phyloP scores from a whole-genome alignment of 2,329 filamentous ascomycete species.

The Dryadomyces sulphureus region DNA sequence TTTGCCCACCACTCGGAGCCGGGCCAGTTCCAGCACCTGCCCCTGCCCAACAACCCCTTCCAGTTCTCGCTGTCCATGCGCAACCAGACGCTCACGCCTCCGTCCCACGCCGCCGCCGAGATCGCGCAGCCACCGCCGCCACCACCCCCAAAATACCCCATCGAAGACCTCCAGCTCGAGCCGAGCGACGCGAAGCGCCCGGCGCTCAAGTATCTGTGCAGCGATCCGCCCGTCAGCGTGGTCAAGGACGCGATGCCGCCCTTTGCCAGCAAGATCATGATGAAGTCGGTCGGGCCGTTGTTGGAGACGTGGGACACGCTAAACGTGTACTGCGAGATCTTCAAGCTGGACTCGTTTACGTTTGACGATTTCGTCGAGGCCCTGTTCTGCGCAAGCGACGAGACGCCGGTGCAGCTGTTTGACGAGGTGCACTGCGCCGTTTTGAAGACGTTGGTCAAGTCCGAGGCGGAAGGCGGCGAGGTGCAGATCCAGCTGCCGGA shows the following conservation, averaged over 20 bases:
- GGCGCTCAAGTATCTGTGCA: conserved; percentile 60
- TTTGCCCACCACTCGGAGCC: conserved; percentile 17
- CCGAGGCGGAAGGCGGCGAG: conserved; percentile 61
- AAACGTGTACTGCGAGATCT: conserved; percentile 95
- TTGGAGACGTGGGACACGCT: conserved; percentile 93
- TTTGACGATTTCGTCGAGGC: conserved; percentile 93
- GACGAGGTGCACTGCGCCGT: conserved; percentile 86
- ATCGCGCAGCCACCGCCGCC: conserved; percentile 35
- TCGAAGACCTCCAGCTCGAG: conserved; percentile 78
- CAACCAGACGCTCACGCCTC: conserved; percentile 19
- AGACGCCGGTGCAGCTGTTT: conserved; percentile 68
- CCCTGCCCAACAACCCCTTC: conserved; percentile 30
- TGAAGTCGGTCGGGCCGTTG: conserved; percentile 72
- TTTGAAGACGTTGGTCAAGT: conserved; percentile 70
- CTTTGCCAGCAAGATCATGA: conserved; percentile 48
- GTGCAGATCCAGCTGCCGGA: conserved; percentile 67
- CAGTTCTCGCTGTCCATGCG: conserved; percentile 28
- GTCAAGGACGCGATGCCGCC: conserved; percentile 24
- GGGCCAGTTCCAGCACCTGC: conserved; percentile 22
- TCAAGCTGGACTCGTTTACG: conserved; percentile 88
- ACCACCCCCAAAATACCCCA: conserved; percentile 82
- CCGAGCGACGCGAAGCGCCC: conserved; percentile 57
- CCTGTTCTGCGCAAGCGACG: conserved; percentile 60
- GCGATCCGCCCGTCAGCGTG: conserved; percentile 39
- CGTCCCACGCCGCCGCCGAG: conserved; percentile 25